Percentiles rank a stretch among this genome's conserved stretches.
Evolutionary conservation across 2,329 filamentous ascomycete species (phyloP).

Genomic region (Cladophialophora chaetospira): DNA sequence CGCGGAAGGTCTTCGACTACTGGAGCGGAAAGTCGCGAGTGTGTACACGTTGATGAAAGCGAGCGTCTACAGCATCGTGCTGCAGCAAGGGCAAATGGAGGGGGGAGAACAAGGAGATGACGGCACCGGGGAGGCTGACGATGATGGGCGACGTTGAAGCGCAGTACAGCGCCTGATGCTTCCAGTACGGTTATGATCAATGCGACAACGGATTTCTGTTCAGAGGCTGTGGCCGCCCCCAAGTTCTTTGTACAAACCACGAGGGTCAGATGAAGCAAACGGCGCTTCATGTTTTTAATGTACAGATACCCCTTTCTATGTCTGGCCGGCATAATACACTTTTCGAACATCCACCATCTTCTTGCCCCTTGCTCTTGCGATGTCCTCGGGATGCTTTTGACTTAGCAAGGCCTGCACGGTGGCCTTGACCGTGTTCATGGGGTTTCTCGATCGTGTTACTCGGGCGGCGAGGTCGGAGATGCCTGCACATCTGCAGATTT

Average conservation of each 20-base stretch:
- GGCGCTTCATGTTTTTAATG: neutral
- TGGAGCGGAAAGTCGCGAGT: conserved; percentile 91
- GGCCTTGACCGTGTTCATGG: conserved; percentile 97
- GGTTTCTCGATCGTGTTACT: conserved; percentile 84
- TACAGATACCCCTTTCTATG: conserved; percentile 45
- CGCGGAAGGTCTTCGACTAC: conserved; percentile 78
- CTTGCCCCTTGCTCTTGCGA: conserved; percentile 85
- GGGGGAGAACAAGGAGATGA: conserved; percentile 38
- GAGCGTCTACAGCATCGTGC: conserved; percentile 96
- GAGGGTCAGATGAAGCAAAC: neutral
- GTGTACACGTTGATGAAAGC: conserved; percentile 97
- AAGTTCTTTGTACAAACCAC: conserved; percentile 1
- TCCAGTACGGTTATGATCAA: neutral
- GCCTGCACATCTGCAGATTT: conserved; percentile 85
- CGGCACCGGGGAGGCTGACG: conserved; percentile 2
- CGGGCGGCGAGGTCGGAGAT: conserved; percentile 83
- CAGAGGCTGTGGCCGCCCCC: neutral
- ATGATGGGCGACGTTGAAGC: neutral
- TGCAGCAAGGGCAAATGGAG: conserved; percentile 88
- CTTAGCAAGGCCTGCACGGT: conserved; percentile 77
- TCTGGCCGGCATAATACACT: conserved; percentile 89
- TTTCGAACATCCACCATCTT: conserved; percentile 95
- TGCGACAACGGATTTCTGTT: neutral
- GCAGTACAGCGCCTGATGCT: no score
- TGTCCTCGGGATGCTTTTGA: conserved; percentile 85